phyloP scores from a whole-genome alignment of 768 basidiomycete genomes.

The Boletales sp. region DNA sequence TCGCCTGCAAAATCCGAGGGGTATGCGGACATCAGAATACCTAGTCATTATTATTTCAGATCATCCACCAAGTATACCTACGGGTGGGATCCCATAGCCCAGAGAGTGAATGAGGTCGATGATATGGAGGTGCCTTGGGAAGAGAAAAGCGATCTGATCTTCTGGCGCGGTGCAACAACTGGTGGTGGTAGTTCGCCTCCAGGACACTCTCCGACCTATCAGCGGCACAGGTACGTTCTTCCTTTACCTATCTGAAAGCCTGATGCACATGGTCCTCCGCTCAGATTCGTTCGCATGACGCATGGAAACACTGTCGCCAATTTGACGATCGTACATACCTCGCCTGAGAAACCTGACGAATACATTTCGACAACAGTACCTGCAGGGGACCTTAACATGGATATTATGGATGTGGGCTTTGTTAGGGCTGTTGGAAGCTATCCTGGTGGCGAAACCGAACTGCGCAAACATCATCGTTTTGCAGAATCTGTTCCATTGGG shows the following conservation, averaged over 20 bases:
- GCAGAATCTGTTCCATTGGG: slow-evolving; percentile 76
- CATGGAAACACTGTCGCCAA: slow-evolving; percentile 47
- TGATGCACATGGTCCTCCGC: not conserved
- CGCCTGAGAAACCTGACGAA: slow-evolving; percentile 53
- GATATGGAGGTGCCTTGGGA: slow-evolving; percentile 89
- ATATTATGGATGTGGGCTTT: slow-evolving; percentile 87
- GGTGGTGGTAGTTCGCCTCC: slow-evolving; percentile 88
- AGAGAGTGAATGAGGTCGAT: slow-evolving; percentile 73
- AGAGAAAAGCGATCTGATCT: slow-evolving; percentile 76
- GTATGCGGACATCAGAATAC: slow-evolving; percentile 88
- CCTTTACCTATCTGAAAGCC: not conserved
- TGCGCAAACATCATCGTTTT: slow-evolving; percentile 65
- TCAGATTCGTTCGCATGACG: slow-evolving; percentile 73
- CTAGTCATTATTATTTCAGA: slow-evolving; percentile 94
- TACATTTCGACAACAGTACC: slow-evolving; percentile 64
- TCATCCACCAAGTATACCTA: slow-evolving; percentile 82
- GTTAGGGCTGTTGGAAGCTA: slow-evolving; percentile 75
- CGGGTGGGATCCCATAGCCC: slow-evolving; percentile 82
- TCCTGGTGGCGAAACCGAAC: slow-evolving; percentile 67
- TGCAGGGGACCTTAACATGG: slow-evolving; percentile 58
- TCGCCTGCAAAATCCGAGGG: slow-evolving; percentile 86
- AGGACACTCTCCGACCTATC: slow-evolving; percentile 79
- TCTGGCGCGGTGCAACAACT: slow-evolving; percentile 96
- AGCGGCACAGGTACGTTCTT: slow-evolving; percentile 68
- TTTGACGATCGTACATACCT: slow-evolving; percentile 65